These are phyloP conservation scores for Aeminium ludgeri DNA, from an alignment of 495 filamentous ascomycete species.

Conservation along the genomic window DNA sequence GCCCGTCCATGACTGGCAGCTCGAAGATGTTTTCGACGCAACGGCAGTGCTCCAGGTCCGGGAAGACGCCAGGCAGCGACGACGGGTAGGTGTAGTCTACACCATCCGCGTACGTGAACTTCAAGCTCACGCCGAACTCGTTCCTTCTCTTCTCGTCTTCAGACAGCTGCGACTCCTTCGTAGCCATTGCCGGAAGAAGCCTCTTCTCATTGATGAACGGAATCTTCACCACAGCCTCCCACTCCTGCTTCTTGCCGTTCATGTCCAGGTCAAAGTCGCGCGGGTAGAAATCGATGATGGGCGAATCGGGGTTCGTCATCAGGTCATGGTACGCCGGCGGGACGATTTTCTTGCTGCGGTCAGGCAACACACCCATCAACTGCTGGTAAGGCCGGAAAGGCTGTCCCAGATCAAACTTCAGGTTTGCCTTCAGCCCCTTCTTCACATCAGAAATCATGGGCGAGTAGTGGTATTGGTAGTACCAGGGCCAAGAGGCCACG, in stretches of 20 bases:
- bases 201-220: slow-evolving; percentile 92
- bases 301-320: slow-evolving; percentile 82
- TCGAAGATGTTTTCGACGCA: slow-evolving; percentile 95
- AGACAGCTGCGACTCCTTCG: slow-evolving; percentile 58
- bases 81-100: slow-evolving; percentile 68
- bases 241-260: slow-evolving; percentile 99
- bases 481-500: slow-evolving; percentile 98
- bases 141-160: slow-evolving; percentile 67
- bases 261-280: slow-evolving; percentile 95
- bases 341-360: slow-evolving; percentile 92
- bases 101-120: slow-evolving; percentile 72
- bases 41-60: slow-evolving; percentile 67
- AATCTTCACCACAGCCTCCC: slow-evolving; percentile 98
- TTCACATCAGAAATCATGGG: slow-evolving; percentile 96
- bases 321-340: slow-evolving; percentile 72
- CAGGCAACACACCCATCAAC: slow-evolving; percentile 94
- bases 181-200: slow-evolving; percentile 67
- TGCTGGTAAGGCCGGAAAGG: slow-evolving; percentile 93
- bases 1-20: slow-evolving; percentile 74
- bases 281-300: slow-evolving; percentile 97
- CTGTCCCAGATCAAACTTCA: slow-evolving; percentile 82
- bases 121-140: slow-evolving; percentile 76
- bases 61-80: slow-evolving; percentile 79
- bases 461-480: slow-evolving; percentile 88
- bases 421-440: slow-evolving; percentile 69